Base-by-base conservation (phyloP, 148 eudicot genomes). In the Persicaria tinctoria region DNA sequence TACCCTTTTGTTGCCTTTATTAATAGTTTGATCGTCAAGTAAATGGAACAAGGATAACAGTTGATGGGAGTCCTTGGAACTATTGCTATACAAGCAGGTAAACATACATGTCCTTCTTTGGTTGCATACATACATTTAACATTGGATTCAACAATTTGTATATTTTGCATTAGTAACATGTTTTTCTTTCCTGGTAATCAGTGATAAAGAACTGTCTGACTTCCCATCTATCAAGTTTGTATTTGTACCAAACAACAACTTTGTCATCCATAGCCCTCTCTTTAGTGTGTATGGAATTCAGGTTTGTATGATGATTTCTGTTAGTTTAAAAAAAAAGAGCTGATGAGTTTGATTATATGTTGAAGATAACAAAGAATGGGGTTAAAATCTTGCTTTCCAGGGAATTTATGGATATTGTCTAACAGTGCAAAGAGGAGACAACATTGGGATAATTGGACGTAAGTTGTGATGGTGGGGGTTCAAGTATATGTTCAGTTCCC, bases 21-120 rank as follows among this genome's bases (percentile, higher is more conserved):
- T 74, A 47, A 64, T 82, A 95, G 99, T 92, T 95, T 83, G 94
- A 90, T 79, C 86, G 86, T 83, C 87, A 85, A 86, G 82, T 87
- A 64, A 88, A 92, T 73, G 87, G 88, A 48, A 83, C 88, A 45
- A 85, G 90, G 70, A 72, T 82, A 32, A 83, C 73, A 66, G 90
- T 76, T 80, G 87, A 90, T 51, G 88, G 89, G 64, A 83, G 71
- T 76, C 92, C 88, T 49, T 95, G 93, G 93, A 76, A 90, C 54
- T 89, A 92, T 78, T 95, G 99, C 83, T 95, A 95, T 66, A 80
- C 78, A 51, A 78, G 85, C 82, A 90, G 99, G 99, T 95, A 41
- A 80, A 60, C 76, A 1, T 78, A 53, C 80, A 8, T 64, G 54
- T 48, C 18, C 7, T 6, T 9, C 45, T 49, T 55, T 54, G 13